Evolutionary conservation across 495 filamentous ascomycete genomes (phyloP).

Genomic region (Neurospora sp.): DNA sequence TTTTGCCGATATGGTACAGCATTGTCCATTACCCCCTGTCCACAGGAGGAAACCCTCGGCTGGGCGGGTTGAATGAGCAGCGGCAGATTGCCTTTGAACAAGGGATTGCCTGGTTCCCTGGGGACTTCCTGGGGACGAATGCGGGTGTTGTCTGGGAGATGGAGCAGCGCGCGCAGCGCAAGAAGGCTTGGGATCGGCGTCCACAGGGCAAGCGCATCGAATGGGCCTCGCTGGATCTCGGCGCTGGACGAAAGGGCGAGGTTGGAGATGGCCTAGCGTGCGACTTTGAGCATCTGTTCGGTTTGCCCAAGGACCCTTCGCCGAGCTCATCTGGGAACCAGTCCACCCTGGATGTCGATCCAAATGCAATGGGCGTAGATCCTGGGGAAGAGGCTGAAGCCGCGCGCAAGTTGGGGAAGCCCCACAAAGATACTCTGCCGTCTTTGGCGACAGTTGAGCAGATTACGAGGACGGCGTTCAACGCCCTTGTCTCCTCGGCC

Average conservation of each 20-base stretch:
- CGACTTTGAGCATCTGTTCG: conserved; percentile 66
- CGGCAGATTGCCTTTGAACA: conserved; percentile 76
- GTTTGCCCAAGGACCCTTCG: conserved; percentile 5
- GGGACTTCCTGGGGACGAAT: conserved; percentile 72
- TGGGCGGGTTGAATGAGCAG: conserved; percentile 73
- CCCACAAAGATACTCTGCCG: not conserved
- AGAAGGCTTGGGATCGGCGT: conserved; percentile 61
- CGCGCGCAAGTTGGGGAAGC: not conserved
- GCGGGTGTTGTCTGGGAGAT: conserved; percentile 73
- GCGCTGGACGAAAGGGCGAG: conserved; percentile 68
- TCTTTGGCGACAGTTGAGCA: conserved; percentile 13
- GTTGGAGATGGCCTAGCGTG: conserved; percentile 76
- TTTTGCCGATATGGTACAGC: conserved; percentile 75
- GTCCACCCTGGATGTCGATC: conserved; percentile 3
- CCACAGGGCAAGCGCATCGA: conserved; percentile 75
- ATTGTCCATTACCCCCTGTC: conserved; percentile 80
- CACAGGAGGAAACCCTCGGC: conserved; percentile 64
- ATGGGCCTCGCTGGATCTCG: conserved; percentile 68
- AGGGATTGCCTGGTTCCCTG: conserved; percentile 76
- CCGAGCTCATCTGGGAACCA: conserved; percentile 14
- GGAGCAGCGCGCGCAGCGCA: conserved; percentile 49
- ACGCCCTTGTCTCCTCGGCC: conserved; percentile 6
- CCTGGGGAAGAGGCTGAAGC: conserved; percentile 1
- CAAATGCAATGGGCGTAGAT: conserved; percentile 18
- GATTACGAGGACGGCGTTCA: conserved; percentile 22